Conservation (phyloP, 192 early-diverging fungal species). For the Rhizoclosmatium globosum region DNA sequence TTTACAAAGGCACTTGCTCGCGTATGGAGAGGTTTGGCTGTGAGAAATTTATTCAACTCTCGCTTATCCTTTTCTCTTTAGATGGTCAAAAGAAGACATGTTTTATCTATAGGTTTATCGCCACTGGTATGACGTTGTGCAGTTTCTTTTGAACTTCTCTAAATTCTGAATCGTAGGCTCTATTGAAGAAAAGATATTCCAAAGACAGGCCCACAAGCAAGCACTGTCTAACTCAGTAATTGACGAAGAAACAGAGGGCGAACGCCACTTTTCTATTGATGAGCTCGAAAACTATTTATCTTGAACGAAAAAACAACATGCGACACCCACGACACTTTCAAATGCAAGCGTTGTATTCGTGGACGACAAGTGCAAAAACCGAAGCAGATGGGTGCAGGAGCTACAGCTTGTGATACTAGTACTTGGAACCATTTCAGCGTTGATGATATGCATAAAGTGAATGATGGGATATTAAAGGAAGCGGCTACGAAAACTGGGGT, state of each 20-base stretch:
- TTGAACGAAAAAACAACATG: conserved; percentile 74
- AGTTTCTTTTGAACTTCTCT: background rate
- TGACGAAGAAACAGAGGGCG: conserved; percentile 91
- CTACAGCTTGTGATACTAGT: conserved; percentile 58
- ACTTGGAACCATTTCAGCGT: conserved; percentile 61
- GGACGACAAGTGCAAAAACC: conserved; percentile 81
- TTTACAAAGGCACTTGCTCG: conserved; percentile 73
- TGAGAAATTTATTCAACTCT: conserved; percentile 42
- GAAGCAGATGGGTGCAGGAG: conserved; percentile 51
- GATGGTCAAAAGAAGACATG: conserved; percentile 79
- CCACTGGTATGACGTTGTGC: conserved; percentile 56
- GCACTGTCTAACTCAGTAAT: conserved; percentile 93
- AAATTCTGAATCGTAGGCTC: conserved; percentile 65
- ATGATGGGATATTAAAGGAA: conserved; percentile 51
- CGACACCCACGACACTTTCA: conserved; percentile 98
- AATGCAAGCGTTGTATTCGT: conserved; percentile 88
- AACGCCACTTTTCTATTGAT: conserved; percentile 93
- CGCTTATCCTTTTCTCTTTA: background rate
- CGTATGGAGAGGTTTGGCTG: conserved; percentile 81
- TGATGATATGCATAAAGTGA: conserved; percentile 50
- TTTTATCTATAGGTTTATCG: conserved; percentile 97
- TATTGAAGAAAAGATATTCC: conserved; percentile 99
- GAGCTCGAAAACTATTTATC: conserved; percentile 90
- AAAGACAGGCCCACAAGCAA: conserved; percentile 79
- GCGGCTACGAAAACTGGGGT: conserved; percentile 41